These are phyloP conservation scores for Neofusicoccum ribis DNA, from an alignment of 2,329 filamentous ascomycete genomes.

Conservation along the genomic window DNA sequence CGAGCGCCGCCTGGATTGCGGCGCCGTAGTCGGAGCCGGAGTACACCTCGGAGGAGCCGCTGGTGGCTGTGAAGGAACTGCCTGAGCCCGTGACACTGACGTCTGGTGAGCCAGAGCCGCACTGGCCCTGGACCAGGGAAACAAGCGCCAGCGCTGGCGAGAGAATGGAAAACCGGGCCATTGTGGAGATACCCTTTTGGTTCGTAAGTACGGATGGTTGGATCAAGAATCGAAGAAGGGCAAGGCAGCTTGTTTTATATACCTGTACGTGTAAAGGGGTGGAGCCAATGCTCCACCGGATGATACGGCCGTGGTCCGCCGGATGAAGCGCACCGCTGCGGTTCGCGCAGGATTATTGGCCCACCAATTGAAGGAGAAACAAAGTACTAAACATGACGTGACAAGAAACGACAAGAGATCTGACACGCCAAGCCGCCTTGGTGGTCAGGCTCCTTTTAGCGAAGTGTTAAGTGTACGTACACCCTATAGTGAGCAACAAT, in stretches of 20 bases:
- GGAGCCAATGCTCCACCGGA: background rate
- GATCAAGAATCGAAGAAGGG: background rate
- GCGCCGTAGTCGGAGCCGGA: conserved; percentile 55
- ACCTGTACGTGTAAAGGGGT: background rate
- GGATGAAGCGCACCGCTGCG: background rate
- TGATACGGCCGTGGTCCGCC: background rate
- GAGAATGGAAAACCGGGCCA: conserved; percentile 41
- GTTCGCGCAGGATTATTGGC: background rate
- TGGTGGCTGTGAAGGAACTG: conserved; percentile 48
- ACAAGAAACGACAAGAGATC: background rate
- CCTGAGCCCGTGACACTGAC: conserved; percentile 51
- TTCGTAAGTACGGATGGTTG: background rate
- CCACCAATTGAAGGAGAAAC: conserved; percentile 1
- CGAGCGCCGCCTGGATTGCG: conserved; percentile 57
- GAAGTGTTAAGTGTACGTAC: background rate
- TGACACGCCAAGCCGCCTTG: conserved; percentile 11
- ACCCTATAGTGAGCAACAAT: background rate
- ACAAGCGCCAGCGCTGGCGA: conserved; percentile 46
- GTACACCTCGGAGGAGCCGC: conserved; percentile 51
- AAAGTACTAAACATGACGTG: background rate
- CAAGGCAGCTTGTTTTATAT: background rate
- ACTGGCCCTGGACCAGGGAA: conserved; percentile 44
- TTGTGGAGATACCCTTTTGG: conserved; percentile 24
- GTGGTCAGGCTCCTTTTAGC: background rate
- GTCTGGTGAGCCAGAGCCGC: conserved; percentile 50